Base-by-base conservation (phyloP, 2,329 filamentous ascomycete genomes). In the Calonectria fujianensis region DNA sequence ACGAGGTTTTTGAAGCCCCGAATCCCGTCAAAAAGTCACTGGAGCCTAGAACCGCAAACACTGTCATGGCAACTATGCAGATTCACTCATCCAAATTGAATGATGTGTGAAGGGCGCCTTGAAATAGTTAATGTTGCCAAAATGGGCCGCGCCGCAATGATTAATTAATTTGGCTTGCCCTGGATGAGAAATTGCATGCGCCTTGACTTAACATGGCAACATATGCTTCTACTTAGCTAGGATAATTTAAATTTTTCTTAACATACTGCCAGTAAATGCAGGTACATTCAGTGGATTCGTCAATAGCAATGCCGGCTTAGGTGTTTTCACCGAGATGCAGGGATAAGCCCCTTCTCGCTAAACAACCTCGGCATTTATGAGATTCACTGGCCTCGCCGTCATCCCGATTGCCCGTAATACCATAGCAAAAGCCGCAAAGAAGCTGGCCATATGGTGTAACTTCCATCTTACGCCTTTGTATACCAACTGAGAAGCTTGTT, bases 1-100 rank as follows among this genome's bases (percentile, higher is more conserved):
- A 59, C 11, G 77, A 79, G 14, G 77, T 79, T 1, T 79, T 79
- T 13, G 75, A 79, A 13, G 77, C 77, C 0, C 74, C 64, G 1
- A 20, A 77, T 7, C 77, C 77, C 9, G 77, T 79, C 1, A 77
- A 72, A 39, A 79, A 79, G 59, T 79, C 77, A 0, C 14, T 79
- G 48, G 73, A 79, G 3, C 75, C 77, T 0, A 77, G 75, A n/a
- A 77, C 50, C 3, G 74, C 77, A 9, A 63, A 71, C 8, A 79
- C 77, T 0, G 69, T 79, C 4, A 72, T 75, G 51, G 77, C 77
- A 0, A 73, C 77, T 0, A 79, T 79, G 77, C 57, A 64, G 5
- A 63, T 72, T 10, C 63, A 66, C 0, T 72, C 69, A 6, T 32
- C 59, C 0, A 78, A 78, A 32, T 27, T 65, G 11, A 50, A 31